Base-by-base conservation (phyloP, 2,329 filamentous ascomycete genomes). In the Venturia asperata region DNA sequence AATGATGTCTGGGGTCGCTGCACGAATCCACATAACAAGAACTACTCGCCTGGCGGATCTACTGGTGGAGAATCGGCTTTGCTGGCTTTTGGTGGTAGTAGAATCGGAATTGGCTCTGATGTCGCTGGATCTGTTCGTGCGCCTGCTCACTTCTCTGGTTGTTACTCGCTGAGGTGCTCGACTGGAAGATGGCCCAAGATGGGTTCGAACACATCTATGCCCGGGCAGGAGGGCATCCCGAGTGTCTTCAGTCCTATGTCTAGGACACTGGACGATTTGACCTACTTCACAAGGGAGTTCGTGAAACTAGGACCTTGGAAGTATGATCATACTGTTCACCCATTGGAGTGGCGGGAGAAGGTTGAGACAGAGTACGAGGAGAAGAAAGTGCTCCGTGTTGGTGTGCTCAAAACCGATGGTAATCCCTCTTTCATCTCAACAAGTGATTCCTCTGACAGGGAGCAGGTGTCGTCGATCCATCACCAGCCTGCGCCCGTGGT, bases 221-320 rank as follows among this genome's bases (percentile, higher is more conserved):
- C 90, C 0, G 93, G 93, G 0, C 92, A 97, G 74, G 93, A 97
- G 73, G 92, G 92, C 0, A 86, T 97, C 41, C 87, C 91, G 0
- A 90, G 88, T 68, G 91, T 96, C 24, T 96, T 92, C 77, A 93
- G 90, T 66, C 92, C 92, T 5, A 97, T 97, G 93, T 85, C 92
- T 2, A 84, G 92, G 64, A 96, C 92, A 0, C 77, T 96, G 66
- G 84, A 87, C 68, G 92, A 97, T 72, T 78, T 97, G 67, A 83
- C 83, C 0, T 96, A 96, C 77, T 97, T 97, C 75, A 90, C 90
- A 3, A 85, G 86, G 63, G 84, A 86, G 9, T 79, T 97, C 64
- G 84, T 97, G 65, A 78, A 84, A 62, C 93, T 94, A 86, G 80
- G 90, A 76, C 91, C 92, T 0, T 97, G 92, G 92, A 87, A 84